Conservation (phyloP, 202 grass and related monocot genomes). For the Carex sylvatica region DNA sequence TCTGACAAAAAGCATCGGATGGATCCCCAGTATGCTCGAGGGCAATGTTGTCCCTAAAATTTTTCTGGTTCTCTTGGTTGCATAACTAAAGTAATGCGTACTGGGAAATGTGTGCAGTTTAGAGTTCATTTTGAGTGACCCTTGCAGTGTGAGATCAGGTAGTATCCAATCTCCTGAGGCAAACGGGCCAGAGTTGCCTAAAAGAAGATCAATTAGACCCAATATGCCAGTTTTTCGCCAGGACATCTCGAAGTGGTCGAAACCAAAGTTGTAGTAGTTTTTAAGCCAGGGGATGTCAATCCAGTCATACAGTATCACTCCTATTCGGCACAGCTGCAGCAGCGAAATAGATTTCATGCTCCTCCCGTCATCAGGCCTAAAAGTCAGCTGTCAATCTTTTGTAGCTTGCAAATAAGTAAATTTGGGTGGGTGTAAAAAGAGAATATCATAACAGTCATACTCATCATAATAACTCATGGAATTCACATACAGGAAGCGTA, state of each 20-base stretch:
- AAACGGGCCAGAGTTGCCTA: conserved; percentile 78
- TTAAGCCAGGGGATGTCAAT: conserved; percentile 85
- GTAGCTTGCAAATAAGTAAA: not conserved
- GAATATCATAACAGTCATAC: not conserved
- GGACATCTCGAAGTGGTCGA: conserved; percentile 92
- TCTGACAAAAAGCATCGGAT: conserved; percentile 94
- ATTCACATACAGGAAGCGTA: no score
- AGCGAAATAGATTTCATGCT: conserved; percentile 78
- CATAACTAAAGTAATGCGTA: conserved; percentile 98
- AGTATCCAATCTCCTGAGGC: conserved; percentile 92
- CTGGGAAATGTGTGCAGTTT: conserved; percentile 69
- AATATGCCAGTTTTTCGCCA: conserved; percentile 67
- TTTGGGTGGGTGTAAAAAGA: not conserved
- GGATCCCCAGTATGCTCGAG: conserved; percentile 75
- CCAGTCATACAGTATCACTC: conserved; percentile 92
- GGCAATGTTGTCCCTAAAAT: conserved; percentile 76
- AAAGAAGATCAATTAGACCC: conserved; percentile 71
- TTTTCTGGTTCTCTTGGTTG: conserved; percentile 86
- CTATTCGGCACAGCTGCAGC: conserved; percentile 87
- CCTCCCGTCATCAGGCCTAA: conserved; percentile 77
- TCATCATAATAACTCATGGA: no score
- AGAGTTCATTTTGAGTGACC: conserved; percentile 66
- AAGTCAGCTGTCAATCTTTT: conserved; percentile 29
- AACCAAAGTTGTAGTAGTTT: conserved; percentile 97
- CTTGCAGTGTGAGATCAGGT: conserved; percentile 91